Evolutionary conservation across 2,329 filamentous ascomycete genomes (phyloP).

Genomic region (Penicillium sp.): DNA sequence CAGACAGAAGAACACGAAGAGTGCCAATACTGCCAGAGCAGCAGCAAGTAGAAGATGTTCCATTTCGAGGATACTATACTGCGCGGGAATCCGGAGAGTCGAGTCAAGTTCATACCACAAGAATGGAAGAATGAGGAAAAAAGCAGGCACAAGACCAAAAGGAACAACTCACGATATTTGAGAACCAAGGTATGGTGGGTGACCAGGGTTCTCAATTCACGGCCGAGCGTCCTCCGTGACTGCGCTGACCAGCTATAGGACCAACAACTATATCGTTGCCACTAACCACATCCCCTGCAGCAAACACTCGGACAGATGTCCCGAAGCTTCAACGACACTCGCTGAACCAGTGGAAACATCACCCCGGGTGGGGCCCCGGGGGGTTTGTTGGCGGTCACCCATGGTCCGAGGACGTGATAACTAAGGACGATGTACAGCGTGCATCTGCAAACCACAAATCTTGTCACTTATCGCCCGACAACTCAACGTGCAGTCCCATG

Average conservation of each 20-base stretch:
- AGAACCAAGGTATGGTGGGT: neutral
- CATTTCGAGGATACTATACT: constrained; percentile 3
- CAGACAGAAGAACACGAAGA: constrained; percentile 2
- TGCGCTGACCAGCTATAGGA: neutral
- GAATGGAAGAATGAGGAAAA: neutral
- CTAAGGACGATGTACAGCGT: neutral
- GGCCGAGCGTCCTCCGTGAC: neutral
- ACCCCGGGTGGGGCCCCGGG: constrained; percentile 1
- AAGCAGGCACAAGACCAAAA: neutral
- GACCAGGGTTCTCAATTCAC: neutral
- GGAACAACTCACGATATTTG: neutral
- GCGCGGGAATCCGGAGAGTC: neutral
- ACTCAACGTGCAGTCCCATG: neutral
- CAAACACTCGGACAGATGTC: neutral
- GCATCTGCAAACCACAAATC: neutral
- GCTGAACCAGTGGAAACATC: neutral
- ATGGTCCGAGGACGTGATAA: neutral
- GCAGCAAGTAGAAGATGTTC: neutral
- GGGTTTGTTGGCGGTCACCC: neutral
- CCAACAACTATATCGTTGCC: neutral
- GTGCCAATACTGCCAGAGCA: neutral
- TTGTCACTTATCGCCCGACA: neutral
- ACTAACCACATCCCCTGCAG: neutral
- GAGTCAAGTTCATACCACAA: neutral
- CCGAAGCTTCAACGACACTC: neutral